Percentiles rank a stretch among this genome's conserved stretches.
These are phyloP conservation scores for Penstemon davidsonii DNA, from an alignment of 257 asterid species.

Conservation along the genomic window DNA sequence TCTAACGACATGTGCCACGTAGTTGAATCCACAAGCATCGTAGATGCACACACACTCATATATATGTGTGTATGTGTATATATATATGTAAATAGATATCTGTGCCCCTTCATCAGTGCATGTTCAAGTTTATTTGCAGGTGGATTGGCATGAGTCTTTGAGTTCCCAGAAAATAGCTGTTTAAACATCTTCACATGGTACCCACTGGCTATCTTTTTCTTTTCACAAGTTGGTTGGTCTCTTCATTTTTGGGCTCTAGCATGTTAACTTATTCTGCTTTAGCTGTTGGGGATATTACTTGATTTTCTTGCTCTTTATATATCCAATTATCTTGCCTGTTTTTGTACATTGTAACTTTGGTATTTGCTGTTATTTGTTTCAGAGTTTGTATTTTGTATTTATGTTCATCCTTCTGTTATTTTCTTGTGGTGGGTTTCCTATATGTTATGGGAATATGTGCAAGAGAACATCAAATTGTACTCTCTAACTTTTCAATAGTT, in stretches of 20 bases:
- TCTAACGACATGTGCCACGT: neutral
- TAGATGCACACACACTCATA: neutral
- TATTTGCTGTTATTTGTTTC: constrained; percentile 17
- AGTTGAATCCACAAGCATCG: neutral
- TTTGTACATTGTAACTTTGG: neutral
- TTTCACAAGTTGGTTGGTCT: constrained; percentile 19
- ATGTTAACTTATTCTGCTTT: neutral
- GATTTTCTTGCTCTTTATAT: constrained; percentile 8
- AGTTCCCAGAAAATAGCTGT: neutral
- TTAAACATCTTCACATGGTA: neutral
- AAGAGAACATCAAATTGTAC: neutral
- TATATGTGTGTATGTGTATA: no score
- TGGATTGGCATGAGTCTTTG: neutral
- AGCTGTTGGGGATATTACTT: constrained; percentile 3
- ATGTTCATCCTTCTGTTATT: neutral
- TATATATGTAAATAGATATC: no score
- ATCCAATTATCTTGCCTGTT: constrained; percentile 9
- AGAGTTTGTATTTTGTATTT: neutral
- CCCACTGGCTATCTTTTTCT: neutral
- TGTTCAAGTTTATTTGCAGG: neutral
- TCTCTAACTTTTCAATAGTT: neutral
- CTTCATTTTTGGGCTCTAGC: neutral
- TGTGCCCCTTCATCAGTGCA: neutral
- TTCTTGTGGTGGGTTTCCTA: neutral
- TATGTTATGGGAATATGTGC: neutral